Evolutionary conservation across 2,329 filamentous ascomycete species (phyloP), one percentile per base, ranked within the genome.

Genomic region (Monosporascus sp.): DNA sequence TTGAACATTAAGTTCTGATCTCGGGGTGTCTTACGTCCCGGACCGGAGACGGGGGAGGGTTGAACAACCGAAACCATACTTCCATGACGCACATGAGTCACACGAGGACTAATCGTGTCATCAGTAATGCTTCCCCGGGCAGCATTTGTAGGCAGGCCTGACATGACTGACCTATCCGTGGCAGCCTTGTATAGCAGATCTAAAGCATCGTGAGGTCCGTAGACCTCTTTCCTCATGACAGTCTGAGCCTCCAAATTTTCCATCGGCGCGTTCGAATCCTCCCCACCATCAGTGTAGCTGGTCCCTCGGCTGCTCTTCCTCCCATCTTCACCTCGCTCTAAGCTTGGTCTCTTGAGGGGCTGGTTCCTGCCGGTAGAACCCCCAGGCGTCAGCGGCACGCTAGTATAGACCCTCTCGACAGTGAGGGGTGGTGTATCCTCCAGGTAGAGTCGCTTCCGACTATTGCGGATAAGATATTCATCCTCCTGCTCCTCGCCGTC

Each of bases 111-210:
- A 54, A 48, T 57, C 51, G 50, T 45, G 51, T 53, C 39, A 57
- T 66, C 56, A 65, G 63, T 53, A 51, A 50, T 43, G 50, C 44
- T 51, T 38, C 49, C 46, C 52, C 53, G 36, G 49, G 35, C 22
- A 11, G 37, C 14, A 25, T 15, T 37, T 11, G 49, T 41, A 31
- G 45, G 57, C 49, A 52, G 60, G 50, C 39, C 54, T 53, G 50
- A 57, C 35, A 58, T 50, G 57, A 71, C 73, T 65, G 67, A 77
- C 77, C 77, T 82, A 66, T 86, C 80, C 41, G 83, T 86, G 31
- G 83, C 91, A 20, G 92, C 93, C 72, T 96, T 92, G 66, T 95
- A 95, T 17, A 97, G 79, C 53, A 97, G 77, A 69, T 96, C 91
- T 48, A 97, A 78, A 24, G 93, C 93, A 74, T 97, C 93, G 65